phyloP scores from a whole-genome alignment of 2,329 filamentous ascomycete genomes.

The Geosmithia putterillii region DNA sequence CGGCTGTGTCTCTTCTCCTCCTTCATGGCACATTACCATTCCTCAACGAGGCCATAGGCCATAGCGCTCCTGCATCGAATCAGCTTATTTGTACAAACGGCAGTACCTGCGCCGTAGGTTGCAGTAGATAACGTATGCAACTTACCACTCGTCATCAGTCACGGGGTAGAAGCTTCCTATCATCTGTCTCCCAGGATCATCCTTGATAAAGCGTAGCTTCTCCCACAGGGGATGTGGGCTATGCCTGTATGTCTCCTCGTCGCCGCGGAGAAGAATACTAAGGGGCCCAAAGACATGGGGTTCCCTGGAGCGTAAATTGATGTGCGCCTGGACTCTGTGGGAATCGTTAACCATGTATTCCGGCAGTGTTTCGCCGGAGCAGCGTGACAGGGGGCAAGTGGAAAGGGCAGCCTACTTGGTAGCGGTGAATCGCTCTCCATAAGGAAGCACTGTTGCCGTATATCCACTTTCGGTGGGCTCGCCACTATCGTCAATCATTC shows the following conservation, averaged over 20 bases:
- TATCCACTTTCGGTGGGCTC: constrained; percentile 3
- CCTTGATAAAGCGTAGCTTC: constrained; percentile 55
- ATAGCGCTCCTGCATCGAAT: too few relatives aligned
- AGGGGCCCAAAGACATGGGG: constrained; percentile 1
- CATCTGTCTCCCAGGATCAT: constrained; percentile 60
- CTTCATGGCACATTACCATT: too few relatives aligned
- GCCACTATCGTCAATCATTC: constrained; percentile 2
- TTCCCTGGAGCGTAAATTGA: constrained; percentile 1
- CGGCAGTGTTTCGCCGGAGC: not conserved
- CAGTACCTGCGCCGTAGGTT: too few relatives aligned
- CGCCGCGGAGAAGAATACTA: not conserved
- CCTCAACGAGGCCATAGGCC: too few relatives aligned
- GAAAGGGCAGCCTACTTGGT: not conserved
- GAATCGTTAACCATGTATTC: not conserved
- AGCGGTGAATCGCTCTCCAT: constrained; percentile 1
- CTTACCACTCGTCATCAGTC: constrained; percentile 56
- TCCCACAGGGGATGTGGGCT: constrained; percentile 23
- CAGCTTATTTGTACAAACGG: too few relatives aligned
- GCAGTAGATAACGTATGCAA: not conserved
- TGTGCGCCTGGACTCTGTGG: constrained; percentile 1
- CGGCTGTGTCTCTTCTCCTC: too few relatives aligned
- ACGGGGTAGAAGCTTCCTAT: constrained; percentile 59
- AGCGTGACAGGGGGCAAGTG: not conserved
- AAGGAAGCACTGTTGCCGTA: constrained; percentile 1
- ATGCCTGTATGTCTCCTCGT: not conserved